Evolutionary conservation across 768 basidiomycete genomes (phyloP).

Genomic region (Amanita phalloides): DNA sequence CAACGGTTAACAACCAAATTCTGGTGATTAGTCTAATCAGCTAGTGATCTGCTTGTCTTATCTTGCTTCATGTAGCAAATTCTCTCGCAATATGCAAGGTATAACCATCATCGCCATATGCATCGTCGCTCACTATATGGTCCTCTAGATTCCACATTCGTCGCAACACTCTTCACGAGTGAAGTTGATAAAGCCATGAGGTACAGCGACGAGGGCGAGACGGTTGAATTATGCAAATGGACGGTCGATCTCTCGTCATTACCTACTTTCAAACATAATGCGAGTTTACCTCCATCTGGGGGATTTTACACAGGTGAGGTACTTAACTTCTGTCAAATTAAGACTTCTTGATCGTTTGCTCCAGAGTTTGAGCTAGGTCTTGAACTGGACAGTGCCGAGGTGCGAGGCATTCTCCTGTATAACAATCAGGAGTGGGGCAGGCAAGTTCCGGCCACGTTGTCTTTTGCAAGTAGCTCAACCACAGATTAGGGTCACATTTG

Average conservation of each 20-base stretch:
- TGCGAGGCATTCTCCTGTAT: slow-evolving; percentile 69
- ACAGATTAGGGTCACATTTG: slow-evolving; percentile 32
- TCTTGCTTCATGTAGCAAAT: slow-evolving; percentile 40
- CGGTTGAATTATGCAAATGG: slow-evolving; percentile 73
- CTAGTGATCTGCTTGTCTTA: slow-evolving; percentile 8
- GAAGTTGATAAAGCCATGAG: slow-evolving; percentile 68
- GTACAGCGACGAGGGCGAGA: slow-evolving; percentile 81
- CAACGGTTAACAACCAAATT: slow-evolving; percentile 77
- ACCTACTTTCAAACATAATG: slow-evolving; percentile 70
- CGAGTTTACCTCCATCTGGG: slow-evolving; percentile 36
- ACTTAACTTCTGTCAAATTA: neutral
- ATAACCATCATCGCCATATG: slow-evolving; percentile 5
- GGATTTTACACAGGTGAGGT: slow-evolving; percentile 74
- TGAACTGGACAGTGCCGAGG: slow-evolving; percentile 80
- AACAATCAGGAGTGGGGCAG: slow-evolving; percentile 76
- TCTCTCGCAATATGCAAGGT: slow-evolving; percentile 54
- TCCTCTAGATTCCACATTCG: slow-evolving; percentile 58
- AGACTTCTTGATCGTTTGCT: neutral
- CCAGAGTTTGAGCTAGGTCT: slow-evolving; percentile 77
- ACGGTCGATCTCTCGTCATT: slow-evolving; percentile 73
- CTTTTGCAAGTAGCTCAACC: slow-evolving; percentile 8
- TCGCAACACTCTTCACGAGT: slow-evolving; percentile 74
- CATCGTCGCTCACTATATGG: neutral
- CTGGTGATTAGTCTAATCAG: slow-evolving; percentile 39
- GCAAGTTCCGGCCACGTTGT: slow-evolving; percentile 25